Conservation (phyloP, 23 red algal species). For the Agarophyton chilense region DNA sequence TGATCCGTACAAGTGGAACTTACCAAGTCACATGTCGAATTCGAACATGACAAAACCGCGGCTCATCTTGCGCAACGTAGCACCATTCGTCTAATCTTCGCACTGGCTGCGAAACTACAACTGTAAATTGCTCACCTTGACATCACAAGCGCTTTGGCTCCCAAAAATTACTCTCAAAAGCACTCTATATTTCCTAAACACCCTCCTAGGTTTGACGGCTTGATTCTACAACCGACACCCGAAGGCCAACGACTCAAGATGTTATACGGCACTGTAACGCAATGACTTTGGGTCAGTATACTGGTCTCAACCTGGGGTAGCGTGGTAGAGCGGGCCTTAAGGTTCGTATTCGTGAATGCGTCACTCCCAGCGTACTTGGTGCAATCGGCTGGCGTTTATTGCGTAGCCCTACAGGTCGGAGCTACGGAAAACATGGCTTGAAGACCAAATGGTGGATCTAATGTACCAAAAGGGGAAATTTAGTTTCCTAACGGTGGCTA, state of each 20-base stretch:
- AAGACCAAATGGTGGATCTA: too few relatives aligned
- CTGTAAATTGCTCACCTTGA: slow-evolving; percentile 17
- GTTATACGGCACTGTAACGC: background rate
- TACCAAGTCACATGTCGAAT: slow-evolving; percentile 12
- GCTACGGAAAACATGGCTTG: too few relatives aligned
- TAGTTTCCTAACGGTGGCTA: too few relatives aligned
- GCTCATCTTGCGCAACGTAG: background rate
- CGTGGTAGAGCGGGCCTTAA: too few relatives aligned
- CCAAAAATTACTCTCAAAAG: background rate
- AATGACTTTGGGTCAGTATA: too few relatives aligned
- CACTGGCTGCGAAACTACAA: background rate
- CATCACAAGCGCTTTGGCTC: slow-evolving; percentile 14
- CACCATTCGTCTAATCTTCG: slow-evolving; percentile 6
- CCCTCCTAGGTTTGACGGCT: background rate
- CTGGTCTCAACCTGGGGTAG: too few relatives aligned
- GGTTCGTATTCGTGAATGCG: too few relatives aligned
- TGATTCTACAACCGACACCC: background rate
- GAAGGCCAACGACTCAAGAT: background rate
- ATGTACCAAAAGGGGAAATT: too few relatives aligned
- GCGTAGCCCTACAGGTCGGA: too few relatives aligned
- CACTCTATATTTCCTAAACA: background rate
- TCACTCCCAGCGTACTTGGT: too few relatives aligned
- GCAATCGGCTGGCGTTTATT: too few relatives aligned
- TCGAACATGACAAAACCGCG: slow-evolving; percentile 14
- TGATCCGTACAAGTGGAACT: slow-evolving; percentile 25